phyloP scores from a whole-genome alignment of 768 basidiomycete genomes.

The Boletus patriciae region DNA sequence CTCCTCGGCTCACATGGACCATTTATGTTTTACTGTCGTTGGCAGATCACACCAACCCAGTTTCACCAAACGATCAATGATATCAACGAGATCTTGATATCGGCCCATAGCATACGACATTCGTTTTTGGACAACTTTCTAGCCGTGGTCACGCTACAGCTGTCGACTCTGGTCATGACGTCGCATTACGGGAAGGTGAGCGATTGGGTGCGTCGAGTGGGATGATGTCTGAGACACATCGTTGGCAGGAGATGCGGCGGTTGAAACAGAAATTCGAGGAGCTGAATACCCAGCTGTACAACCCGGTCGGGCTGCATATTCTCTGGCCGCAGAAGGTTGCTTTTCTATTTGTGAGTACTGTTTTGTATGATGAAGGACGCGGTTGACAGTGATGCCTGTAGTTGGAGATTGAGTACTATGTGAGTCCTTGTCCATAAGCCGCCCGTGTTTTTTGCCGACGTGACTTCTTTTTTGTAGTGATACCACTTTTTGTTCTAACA shows the following conservation, averaged over 20 bases:
- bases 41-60: constrained; percentile 84
- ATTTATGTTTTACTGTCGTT: background rate
- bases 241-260: constrained; percentile 72
- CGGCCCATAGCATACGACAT: constrained; percentile 75
- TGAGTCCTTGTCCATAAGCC: constrained; percentile 40
- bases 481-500: constrained; percentile 11
- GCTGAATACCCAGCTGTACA: constrained; percentile 73
- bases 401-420: constrained; percentile 96
- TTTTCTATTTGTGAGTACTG: constrained; percentile 81
- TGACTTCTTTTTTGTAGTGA: constrained; percentile 16
- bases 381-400: constrained; percentile 32
- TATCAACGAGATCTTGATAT: constrained; percentile 85
- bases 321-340: constrained; percentile 83
- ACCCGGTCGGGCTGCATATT: constrained; percentile 84
- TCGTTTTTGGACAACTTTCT: constrained; percentile 78
- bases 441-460: background rate
- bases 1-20: background rate
- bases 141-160: constrained; percentile 76
- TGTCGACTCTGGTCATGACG: constrained; percentile 64
- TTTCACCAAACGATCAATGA: constrained; percentile 89
- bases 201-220: background rate
- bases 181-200: constrained; percentile 83
- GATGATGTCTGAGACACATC: constrained; percentile 3
- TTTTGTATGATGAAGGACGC: background rate
- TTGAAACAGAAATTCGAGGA: constrained; percentile 62